Evolutionary conservation across 1,139 yeast species (phyloP), one percentile per base, ranked within the genome.

Genomic region (Lodderomyces oxycetoniae): DNA sequence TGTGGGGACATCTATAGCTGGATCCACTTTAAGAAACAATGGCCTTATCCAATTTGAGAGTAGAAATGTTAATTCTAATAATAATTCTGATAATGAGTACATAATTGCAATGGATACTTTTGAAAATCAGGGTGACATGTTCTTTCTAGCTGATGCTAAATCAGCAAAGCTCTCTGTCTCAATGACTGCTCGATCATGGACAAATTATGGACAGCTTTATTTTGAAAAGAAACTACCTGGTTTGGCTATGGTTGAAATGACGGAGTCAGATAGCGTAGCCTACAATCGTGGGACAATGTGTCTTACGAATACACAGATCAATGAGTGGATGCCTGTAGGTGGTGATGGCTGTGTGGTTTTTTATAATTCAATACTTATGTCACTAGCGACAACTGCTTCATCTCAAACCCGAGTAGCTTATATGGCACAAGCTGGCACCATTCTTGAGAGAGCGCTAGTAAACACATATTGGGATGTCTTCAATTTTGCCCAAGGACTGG

Each of bases 311-410:
- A 26, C 28, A 11, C 5, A 26, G n/a, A 11, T 26, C 13, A 4
- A 11, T 5, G 14, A 26, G 10, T 4, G 13, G n/a, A 26, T 26
- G 28, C n/a, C 16, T 4, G 4, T 26, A 10, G 17, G n/a, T 10
- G 28, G 28, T 6, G 16, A 5, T 13, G 28, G 28, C 14, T 26
- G 28, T 26, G n/a, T n/a, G n/a, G n/a, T n/a, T n/a, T n/a, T n/a
- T n/a, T n/a, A n/a, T n/a, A n/a, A n/a, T n/a, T n/a, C n/a, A n/a
- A n/a, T n/a, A n/a, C n/a, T n/a, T n/a, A n/a, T n/a, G n/a, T n/a
- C n/a, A n/a, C n/a, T n/a, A n/a, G n/a, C n/a, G n/a, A n/a, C n/a
- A n/a, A n/a, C n/a, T n/a, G n/a, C n/a, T n/a, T n/a, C n/a, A n/a
- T n/a, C n/a, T n/a, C n/a, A n/a, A n/a, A n/a, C n/a, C n/a, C n/a